phyloP scores from a whole-genome alignment of 2,329 filamentous ascomycete species.

The Talaromyces sp. region DNA sequence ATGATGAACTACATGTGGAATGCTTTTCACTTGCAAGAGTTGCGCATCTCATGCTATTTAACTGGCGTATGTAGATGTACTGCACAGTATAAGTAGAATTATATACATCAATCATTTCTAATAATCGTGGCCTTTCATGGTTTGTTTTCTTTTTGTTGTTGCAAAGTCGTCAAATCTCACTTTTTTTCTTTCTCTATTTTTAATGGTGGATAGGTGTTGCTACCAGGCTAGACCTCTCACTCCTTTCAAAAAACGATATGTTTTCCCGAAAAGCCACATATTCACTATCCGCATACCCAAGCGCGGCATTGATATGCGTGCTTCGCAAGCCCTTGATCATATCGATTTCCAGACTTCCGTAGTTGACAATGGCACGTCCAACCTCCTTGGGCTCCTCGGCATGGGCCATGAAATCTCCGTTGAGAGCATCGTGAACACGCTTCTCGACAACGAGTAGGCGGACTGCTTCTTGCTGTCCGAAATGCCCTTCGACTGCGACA shows the following conservation, averaged over 20 bases:
- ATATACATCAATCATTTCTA: background rate
- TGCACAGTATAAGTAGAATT: background rate
- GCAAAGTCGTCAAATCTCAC: background rate
- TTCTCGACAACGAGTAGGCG: constrained; percentile 73
- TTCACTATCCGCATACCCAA: constrained; percentile 92
- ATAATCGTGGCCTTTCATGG: background rate
- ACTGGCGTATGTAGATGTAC: background rate
- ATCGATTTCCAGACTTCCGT: constrained; percentile 75
- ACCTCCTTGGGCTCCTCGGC: constrained; percentile 59
- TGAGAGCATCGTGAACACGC: constrained; percentile 33
- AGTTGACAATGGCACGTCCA: constrained; percentile 86
- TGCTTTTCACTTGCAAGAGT: background rate
- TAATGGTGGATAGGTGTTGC: constrained; percentile 18
- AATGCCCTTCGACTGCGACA: constrained; percentile 78
- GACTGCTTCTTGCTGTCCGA: constrained; percentile 89
- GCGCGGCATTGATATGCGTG: constrained; percentile 67
- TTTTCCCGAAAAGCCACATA: constrained; percentile 88
- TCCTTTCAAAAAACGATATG: constrained; percentile 61
- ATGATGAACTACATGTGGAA: background rate
- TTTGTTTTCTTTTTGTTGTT: background rate
- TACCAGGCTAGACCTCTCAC: constrained; percentile 14
- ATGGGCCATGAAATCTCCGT: constrained; percentile 34
- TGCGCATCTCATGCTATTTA: background rate
- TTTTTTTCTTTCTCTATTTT: constrained; percentile 15
- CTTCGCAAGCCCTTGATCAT: constrained; percentile 81